Base-by-base conservation (phyloP, 129 eudicot genomes). In the Scalesia atractyloides region DNA sequence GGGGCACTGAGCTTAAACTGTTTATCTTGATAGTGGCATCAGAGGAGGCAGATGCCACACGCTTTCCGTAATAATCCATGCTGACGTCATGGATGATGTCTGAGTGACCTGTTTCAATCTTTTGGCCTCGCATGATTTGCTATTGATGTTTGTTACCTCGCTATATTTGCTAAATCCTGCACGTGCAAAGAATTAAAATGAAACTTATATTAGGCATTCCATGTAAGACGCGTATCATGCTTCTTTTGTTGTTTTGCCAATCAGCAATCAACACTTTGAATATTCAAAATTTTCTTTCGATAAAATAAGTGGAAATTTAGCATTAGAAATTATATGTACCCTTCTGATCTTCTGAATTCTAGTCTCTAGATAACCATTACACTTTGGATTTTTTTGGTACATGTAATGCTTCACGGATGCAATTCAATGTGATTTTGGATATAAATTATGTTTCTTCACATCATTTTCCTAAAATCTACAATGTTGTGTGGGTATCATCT, bases 11-110 rank as follows among this genome's bases (percentile, higher is more conserved):
- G 72, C 20, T 52, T 15, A 73, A 63, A 46, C 83, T 66, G 48
- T 47, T 73, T 33, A 79, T 72, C 54, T 79, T 79, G 54, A 79
- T 57, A 22, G 72, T 79, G 60, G 74, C 68, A 47, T 79, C 83
- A 16, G 83, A 79, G 5, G 79, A 79, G 60, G 83, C 83, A 19
- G 83, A 79, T 48, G 83, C 83, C 63, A 79, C 79, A 9, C 83
- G 83, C 20, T 79, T 79, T 58, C 83, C 83, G 15, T 79, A 79
- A 51, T 79, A 79, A 46, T 79, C 83, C 83, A 79, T 79, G 61
- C 63, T 66, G 44, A 79, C 83, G 66, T 79, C 78, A 64, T 79
- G 83, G 79, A 79, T 66, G 62, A 57, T 72, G 74, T 72, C 78
- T 3, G 74, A 65, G 63, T 79, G 83, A 46, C 83, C 74, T 2